Evolutionary conservation across 495 filamentous ascomycete species (phyloP).

Genomic region (Saxophila tyrrhenica): DNA sequence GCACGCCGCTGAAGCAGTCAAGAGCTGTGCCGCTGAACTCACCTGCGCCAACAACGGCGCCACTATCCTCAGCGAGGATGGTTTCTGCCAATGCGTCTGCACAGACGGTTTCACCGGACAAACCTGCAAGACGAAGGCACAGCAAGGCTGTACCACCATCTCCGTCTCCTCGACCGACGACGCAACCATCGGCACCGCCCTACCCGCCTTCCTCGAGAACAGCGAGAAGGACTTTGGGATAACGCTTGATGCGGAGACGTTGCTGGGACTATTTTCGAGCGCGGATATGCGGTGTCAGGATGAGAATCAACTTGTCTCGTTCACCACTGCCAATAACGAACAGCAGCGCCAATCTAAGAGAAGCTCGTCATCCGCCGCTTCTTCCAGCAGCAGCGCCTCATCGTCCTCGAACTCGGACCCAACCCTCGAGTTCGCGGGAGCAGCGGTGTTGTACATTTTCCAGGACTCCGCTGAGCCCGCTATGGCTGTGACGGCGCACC

Average conservation of each 20-base stretch:
- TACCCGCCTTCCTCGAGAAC: conserved; percentile 58
- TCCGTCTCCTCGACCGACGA: conserved; percentile 41
- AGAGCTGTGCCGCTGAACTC: conserved; percentile 15
- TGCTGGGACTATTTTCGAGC: conserved; percentile 67
- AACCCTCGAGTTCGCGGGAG: background rate
- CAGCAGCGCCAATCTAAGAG: background rate
- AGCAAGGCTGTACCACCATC: conserved; percentile 58
- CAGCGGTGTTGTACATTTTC: background rate
- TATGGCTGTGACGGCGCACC: background rate
- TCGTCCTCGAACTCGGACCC: background rate
- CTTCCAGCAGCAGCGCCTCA: too few relatives aligned
- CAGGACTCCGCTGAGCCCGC: background rate
- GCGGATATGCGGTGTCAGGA: conserved; percentile 63
- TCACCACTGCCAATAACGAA: conserved; percentile 27
- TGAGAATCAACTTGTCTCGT: conserved; percentile 78
- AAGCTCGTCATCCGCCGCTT: too few relatives aligned
- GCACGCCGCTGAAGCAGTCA: conserved; percentile 18
- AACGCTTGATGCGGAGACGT: conserved; percentile 48
- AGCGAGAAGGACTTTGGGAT: conserved; percentile 63
- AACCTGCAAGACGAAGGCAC: conserved; percentile 48
- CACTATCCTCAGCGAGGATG: conserved; percentile 47
- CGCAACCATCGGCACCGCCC: conserved; percentile 67
- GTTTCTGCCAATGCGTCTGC: conserved; percentile 74
- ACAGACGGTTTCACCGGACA: conserved; percentile 74
- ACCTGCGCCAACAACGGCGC: conserved; percentile 74